Conservation (phyloP, 106 monocot genomes). For the Dioscorea dumetorum region DNA sequence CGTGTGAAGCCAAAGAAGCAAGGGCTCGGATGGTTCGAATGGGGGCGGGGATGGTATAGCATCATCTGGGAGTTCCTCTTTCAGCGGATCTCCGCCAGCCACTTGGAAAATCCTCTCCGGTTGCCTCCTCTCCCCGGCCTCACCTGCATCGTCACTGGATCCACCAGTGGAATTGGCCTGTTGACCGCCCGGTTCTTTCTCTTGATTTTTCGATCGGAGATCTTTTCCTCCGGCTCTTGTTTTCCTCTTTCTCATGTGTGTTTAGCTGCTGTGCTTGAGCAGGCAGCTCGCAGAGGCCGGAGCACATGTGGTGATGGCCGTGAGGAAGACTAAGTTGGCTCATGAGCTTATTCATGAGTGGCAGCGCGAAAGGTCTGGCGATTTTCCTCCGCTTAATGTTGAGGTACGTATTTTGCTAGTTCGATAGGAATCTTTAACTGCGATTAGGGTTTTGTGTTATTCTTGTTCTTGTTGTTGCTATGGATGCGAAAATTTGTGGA, state of each 20-base stretch:
- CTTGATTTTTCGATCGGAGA: not conserved
- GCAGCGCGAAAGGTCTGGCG: slow-evolving; percentile 46
- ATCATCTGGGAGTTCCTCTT: slow-evolving; percentile 80
- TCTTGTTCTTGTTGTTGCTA: not conserved
- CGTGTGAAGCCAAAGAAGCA: slow-evolving; percentile 25
- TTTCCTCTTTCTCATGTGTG: not conserved
- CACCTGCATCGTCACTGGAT: slow-evolving; percentile 80
- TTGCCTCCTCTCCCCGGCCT: slow-evolving; percentile 67
- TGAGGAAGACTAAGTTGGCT: slow-evolving; percentile 65
- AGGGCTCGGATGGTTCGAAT: slow-evolving; percentile 80
- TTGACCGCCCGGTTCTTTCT: slow-evolving; percentile 58
- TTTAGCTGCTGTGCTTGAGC: not conserved
- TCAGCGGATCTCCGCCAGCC: slow-evolving; percentile 85
- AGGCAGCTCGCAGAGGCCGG: slow-evolving; percentile 87
- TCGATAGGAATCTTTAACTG: not conserved
- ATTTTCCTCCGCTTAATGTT: slow-evolving; percentile 57
- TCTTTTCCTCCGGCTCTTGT: not conserved
- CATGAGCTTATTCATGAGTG: slow-evolving; percentile 84
- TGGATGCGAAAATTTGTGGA: not conserved
- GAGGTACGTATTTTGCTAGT: slow-evolving; percentile 50
- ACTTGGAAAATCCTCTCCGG: slow-evolving; percentile 66
- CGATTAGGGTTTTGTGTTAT: not conserved
- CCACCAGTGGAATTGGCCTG: slow-evolving; percentile 93
- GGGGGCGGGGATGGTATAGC: slow-evolving; percentile 67
- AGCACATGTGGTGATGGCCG: slow-evolving; percentile 95